Conservation (phyloP, 768 basidiomycete genomes). For the Strobilomyces dryophilus region DNA sequence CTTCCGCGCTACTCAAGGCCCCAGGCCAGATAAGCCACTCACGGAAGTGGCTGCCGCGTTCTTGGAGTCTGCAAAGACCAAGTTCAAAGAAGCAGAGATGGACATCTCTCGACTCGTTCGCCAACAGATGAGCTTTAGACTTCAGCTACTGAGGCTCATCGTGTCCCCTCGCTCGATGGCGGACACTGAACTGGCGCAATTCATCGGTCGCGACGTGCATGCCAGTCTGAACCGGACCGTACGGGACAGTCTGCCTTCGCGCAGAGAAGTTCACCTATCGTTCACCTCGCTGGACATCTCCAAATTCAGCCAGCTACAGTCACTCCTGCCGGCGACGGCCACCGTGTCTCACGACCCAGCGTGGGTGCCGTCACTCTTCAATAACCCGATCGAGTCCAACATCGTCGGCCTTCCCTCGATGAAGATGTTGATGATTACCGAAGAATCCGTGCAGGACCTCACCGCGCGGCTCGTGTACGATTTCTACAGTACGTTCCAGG, state of each 20-base stretch:
- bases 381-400: constrained; percentile 60
- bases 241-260: constrained; percentile 43
- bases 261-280: constrained; percentile 64
- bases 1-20: constrained; percentile 67
- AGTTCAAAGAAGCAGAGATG: constrained; percentile 64
- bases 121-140: constrained; percentile 70
- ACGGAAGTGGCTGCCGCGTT: constrained; percentile 86
- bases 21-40: constrained; percentile 74
- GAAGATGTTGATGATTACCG: constrained; percentile 76
- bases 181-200: constrained; percentile 75
- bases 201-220: constrained; percentile 62
- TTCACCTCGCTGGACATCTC: constrained; percentile 78
- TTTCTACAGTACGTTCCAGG: constrained; percentile 68
- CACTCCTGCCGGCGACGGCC: constrained; percentile 40
- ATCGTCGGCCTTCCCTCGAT: constrained; percentile 81
- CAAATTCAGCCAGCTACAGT: constrained; percentile 59
- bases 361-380: constrained; percentile 61
- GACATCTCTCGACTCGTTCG: constrained; percentile 57
- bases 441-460: constrained; percentile 46
- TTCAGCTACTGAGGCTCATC: constrained; percentile 61
- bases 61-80: constrained; percentile 66
- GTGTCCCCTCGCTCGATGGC: constrained; percentile 78
- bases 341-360: constrained; percentile 40
- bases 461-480: constrained; percentile 53
- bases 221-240: constrained; percentile 67